Evolutionary conservation across 441 rosid species (phyloP).

Genomic region (Biscutella auriculata): DNA sequence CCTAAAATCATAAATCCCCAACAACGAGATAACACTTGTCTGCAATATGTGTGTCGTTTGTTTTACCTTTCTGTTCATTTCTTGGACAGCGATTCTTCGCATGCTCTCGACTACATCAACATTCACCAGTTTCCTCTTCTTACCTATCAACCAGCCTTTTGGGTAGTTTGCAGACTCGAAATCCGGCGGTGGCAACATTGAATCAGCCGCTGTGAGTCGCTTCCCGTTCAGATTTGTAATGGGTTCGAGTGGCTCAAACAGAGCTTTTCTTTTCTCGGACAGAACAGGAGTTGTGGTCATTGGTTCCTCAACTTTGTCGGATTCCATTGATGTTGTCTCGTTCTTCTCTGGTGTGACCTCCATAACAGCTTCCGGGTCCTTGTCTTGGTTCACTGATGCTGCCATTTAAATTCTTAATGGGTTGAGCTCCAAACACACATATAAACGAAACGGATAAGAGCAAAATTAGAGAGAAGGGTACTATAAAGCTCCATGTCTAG

Average conservation of each 20-base stretch:
- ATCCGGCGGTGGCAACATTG: conserved; percentile 85
- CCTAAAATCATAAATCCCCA: neutral
- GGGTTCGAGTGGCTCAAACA: conserved; percentile 84
- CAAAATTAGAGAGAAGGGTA: neutral
- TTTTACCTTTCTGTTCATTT: conserved; percentile 92
- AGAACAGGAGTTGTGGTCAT: conserved; percentile 34
- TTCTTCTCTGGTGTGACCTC: conserved; percentile 36
- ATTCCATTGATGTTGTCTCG: conserved; percentile 27
- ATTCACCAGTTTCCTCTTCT: conserved; percentile 88
- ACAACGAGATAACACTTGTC: neutral
- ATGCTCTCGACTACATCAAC: conserved; percentile 97
- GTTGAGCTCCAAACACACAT: neutral
- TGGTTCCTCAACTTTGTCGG: conserved; percentile 17
- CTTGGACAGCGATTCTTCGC: conserved; percentile 93
- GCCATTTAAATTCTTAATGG: neutral
- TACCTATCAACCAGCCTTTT: conserved; percentile 89
- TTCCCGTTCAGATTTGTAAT: conserved; percentile 30
- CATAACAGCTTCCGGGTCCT: conserved; percentile 26
- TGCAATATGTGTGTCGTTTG: neutral
- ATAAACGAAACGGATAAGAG: neutral
- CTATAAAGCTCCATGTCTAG: neutral
- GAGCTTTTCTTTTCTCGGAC: conserved; percentile 71
- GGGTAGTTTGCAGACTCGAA: conserved; percentile 82
- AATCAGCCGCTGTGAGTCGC: conserved; percentile 44
- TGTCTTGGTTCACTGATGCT: conserved; percentile 20